Conservation (phyloP, 176 grass and related monocot species). For the Alloteropsis semialata region DNA sequence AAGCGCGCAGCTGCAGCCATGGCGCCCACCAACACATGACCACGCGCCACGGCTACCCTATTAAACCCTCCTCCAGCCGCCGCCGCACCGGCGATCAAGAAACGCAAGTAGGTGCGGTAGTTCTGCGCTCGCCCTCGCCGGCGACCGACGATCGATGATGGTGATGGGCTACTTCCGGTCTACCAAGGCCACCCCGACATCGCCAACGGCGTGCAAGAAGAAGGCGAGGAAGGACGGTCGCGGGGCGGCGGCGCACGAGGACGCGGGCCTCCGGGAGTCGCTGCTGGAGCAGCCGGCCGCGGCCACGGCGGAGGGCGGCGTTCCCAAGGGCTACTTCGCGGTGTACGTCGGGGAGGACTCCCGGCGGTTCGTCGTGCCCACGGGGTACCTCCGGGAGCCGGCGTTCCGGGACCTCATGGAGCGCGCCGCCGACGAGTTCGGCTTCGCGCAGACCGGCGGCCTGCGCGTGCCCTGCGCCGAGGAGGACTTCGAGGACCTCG, state of each 20-base stretch:
- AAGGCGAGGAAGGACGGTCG: not conserved
- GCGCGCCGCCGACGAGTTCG: slow-evolving; percentile 66
- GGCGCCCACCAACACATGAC: slow-evolving; percentile 14
- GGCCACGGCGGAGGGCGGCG: not conserved
- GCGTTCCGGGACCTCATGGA: slow-evolving; percentile 61
- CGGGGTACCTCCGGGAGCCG: slow-evolving; percentile 44
- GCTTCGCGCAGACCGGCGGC: slow-evolving; percentile 54
- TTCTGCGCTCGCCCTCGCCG: not conserved
- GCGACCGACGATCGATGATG: slow-evolving; percentile 22
- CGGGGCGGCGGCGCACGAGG: too few relatives aligned
- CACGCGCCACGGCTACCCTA: not conserved
- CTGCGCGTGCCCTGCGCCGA: slow-evolving; percentile 55
- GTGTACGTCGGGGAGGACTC: slow-evolving; percentile 59
- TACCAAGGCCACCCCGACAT: not conserved
- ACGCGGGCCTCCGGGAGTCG: slow-evolving; percentile 18
- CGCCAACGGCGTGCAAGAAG: not conserved
- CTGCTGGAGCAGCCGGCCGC: slow-evolving; percentile 27
- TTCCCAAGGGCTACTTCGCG: slow-evolving; percentile 63
- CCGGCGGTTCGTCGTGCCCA: slow-evolving; percentile 60
- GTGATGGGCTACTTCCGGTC: slow-evolving; percentile 50
- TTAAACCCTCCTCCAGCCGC: not conserved
- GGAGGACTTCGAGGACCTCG: slow-evolving; percentile 45
- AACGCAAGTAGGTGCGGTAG: not conserved
- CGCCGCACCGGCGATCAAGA: not conserved
- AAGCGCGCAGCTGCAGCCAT: not conserved